Percentiles rank a stretch among this genome's conserved stretches.
phyloP scores from a whole-genome alignment of 2,329 filamentous ascomycete species.

The Talaromyces sp. region DNA sequence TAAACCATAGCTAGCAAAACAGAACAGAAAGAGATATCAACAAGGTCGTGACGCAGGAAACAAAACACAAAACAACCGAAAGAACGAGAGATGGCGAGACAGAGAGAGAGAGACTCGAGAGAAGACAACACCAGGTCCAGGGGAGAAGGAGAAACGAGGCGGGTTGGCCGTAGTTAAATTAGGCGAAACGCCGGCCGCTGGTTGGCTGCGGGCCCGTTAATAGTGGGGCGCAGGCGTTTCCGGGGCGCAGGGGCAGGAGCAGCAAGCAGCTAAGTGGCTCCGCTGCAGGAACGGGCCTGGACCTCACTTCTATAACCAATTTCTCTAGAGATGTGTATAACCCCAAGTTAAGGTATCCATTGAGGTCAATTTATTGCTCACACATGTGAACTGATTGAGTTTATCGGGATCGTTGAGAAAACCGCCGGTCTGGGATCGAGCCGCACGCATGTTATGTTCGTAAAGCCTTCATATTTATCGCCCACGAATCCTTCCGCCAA shows the following conservation, averaged over 20 bases:
- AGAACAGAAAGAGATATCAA: neutral
- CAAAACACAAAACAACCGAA: neutral
- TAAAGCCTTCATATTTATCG: no score
- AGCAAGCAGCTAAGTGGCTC: no score
- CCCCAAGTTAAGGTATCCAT: no score
- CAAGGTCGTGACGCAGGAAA: neutral
- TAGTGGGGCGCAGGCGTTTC: neutral
- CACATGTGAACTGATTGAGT: no score
- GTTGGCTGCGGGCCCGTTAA: neutral
- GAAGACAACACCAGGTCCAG: neutral
- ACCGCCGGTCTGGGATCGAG: no score
- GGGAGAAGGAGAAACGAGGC: neutral
- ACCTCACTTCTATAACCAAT: neutral
- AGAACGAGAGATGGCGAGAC: neutral
- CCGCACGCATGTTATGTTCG: no score
- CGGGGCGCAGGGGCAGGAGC: no score
- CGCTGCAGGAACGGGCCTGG: neutral
- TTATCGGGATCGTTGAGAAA: no score
- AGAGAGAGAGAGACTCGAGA: neutral
- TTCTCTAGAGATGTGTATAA: no score
- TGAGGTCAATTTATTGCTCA: no score
- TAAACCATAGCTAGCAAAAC: constrained; percentile 1
- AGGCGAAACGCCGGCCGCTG: neutral
- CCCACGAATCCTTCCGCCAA: no score
- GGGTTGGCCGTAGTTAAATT: neutral